phyloP scores from a whole-genome alignment of 1,284 basidiomycete species.

The Mrakiaceae sp. region DNA sequence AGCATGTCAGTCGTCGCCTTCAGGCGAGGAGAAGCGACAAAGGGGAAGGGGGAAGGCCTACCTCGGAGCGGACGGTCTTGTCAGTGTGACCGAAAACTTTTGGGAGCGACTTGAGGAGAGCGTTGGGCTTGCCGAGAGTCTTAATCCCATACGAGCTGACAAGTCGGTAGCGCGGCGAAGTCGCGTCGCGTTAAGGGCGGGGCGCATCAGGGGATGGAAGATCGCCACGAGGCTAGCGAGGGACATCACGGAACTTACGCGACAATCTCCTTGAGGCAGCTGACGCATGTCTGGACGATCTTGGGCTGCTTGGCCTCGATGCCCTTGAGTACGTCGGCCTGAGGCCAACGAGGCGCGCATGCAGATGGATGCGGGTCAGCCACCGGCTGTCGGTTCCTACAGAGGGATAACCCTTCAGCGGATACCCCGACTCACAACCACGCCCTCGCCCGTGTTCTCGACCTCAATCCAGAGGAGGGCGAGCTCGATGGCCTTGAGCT shows the following conservation, averaged over 20 bases:
- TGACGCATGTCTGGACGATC: constrained; percentile 68
- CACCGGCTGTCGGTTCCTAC: not conserved
- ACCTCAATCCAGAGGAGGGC: constrained; percentile 85
- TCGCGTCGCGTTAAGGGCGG: not conserved
- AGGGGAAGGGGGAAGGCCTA: constrained; percentile 10
- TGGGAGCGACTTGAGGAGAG: constrained; percentile 72
- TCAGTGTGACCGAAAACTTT: constrained; percentile 94
- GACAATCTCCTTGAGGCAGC: constrained; percentile 67
- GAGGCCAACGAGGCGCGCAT: constrained; percentile 20
- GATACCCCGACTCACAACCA: constrained; percentile 56
- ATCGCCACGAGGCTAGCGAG: no score
- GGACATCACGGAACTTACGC: constrained; percentile 36
- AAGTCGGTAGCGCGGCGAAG: not conserved
- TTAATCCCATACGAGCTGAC: constrained; percentile 70
- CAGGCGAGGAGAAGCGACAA: not conserved
- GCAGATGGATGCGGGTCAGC: not conserved
- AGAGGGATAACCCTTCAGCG: not conserved
- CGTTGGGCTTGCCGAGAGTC: constrained; percentile 58
- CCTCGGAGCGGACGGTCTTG: constrained; percentile 86
- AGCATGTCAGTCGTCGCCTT: not conserved
- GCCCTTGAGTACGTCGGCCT: constrained; percentile 76
- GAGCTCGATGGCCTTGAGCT: constrained; percentile 74
- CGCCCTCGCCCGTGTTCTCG: constrained; percentile 76
- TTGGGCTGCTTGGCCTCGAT: constrained; percentile 91
- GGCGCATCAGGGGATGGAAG: not conserved